phyloP scores from a whole-genome alignment of 2,329 filamentous ascomycete genomes.

The Neoscytalidium dimidiatum region DNA sequence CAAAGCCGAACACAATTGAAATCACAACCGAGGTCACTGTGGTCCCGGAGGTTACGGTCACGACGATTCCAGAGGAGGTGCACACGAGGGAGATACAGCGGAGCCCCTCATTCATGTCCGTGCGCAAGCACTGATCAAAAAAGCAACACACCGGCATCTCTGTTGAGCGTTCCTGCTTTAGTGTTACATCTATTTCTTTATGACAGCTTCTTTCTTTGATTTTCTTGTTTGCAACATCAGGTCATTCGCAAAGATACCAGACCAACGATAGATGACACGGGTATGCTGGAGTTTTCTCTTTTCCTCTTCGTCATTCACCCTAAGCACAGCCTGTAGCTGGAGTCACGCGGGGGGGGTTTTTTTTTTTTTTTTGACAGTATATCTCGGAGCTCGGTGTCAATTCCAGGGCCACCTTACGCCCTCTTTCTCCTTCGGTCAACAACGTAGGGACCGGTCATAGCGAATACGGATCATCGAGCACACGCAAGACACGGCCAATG shows the following conservation, averaged over 20 bases:
- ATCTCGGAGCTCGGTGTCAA: background rate
- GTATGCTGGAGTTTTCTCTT: background rate
- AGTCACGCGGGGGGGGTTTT: background rate
- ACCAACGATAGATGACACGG: conserved; percentile 1
- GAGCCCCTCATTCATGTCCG: background rate
- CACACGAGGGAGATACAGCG: background rate
- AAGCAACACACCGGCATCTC: background rate
- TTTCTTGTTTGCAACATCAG: background rate
- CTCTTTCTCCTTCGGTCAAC: background rate
- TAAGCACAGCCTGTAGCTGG: background rate
- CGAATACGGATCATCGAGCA: background rate
- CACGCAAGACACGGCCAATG: background rate
- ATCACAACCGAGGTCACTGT: conserved; percentile 14
- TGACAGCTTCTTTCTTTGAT: background rate
- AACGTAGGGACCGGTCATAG: background rate
- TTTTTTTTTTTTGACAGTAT: background rate
- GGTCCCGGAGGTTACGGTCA: background rate
- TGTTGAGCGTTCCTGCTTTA: background rate
- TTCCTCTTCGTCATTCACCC: background rate
- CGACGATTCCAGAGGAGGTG: background rate
- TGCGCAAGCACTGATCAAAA: background rate
- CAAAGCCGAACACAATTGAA: background rate
- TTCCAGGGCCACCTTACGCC: background rate
- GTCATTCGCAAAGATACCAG: background rate
- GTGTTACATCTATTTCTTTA: background rate